Percentiles rank a stretch among this genome's conserved stretches.
These are phyloP conservation scores for Suillus ampliporus DNA, from an alignment of 768 basidiomycete species.

Conservation along the genomic window DNA sequence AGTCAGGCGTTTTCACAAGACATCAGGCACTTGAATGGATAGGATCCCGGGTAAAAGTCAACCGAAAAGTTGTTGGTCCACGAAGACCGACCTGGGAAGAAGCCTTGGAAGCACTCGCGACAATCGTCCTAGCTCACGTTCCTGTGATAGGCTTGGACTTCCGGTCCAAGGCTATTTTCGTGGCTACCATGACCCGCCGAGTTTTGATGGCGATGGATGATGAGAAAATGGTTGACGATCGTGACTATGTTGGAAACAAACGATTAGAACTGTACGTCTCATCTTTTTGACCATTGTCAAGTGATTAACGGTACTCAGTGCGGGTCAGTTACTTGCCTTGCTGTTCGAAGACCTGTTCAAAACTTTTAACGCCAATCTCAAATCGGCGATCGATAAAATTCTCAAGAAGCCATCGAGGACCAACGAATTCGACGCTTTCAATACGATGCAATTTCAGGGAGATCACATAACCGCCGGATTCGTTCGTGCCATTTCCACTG, in stretches of 20 bases:
- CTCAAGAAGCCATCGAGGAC: constrained; percentile 95
- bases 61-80: constrained; percentile 80
- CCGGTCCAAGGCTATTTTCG: constrained; percentile 92
- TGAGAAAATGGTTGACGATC: constrained; percentile 96
- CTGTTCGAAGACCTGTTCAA: constrained; percentile 99
- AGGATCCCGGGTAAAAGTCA: constrained; percentile 90
- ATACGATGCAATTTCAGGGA: constrained; percentile 94
- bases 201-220: constrained; percentile 97
- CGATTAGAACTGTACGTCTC: constrained; percentile 87
- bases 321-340: constrained; percentile 93
- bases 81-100: constrained; percentile 91
- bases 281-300: constrained; percentile 18
- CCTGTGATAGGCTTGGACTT: constrained; percentile 91
- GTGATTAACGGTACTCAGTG: constrained; percentile 51
- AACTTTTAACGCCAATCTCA: constrained; percentile 95
- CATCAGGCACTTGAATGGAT: constrained; percentile 96
- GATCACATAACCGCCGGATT: constrained; percentile 96
- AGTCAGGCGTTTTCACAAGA: constrained; percentile 87
- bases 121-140: constrained; percentile 96
- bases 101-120: constrained; percentile 94
- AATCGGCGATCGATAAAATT: constrained; percentile 94
- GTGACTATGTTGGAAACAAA: constrained; percentile 99
- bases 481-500: constrained; percentile 96
- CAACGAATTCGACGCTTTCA: constrained; percentile 92
- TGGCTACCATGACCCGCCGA: constrained; percentile 95